Conservation (phyloP, 164 flowering plant species). For the Dillenia suffruticosa region DNA sequence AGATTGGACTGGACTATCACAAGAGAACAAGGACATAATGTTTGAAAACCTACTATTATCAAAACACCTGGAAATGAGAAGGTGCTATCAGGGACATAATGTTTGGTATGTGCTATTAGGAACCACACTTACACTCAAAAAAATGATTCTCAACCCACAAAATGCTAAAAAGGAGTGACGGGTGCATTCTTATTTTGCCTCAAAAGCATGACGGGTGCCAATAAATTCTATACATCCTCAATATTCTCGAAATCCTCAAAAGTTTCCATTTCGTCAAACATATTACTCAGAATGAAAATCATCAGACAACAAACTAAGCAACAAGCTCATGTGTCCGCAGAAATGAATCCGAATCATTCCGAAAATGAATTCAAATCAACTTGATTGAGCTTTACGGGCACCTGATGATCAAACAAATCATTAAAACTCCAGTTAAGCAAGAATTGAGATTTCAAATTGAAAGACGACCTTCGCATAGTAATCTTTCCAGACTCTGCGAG, state of each 20-base stretch:
- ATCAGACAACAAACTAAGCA: neutral
- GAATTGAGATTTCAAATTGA: conserved; percentile 13
- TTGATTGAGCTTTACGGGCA: neutral
- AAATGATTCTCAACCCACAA: too few species aligned
- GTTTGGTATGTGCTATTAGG: too few species aligned
- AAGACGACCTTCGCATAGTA: conserved; percentile 33
- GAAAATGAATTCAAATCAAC: neutral
- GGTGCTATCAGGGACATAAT: conserved; percentile 31
- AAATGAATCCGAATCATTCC: too few species aligned
- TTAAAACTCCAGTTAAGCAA: neutral
- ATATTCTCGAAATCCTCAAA: too few species aligned
- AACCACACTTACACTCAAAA: too few species aligned
- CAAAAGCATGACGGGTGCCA: too few species aligned
- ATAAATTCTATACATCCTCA: too few species aligned
- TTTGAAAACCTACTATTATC: conserved; percentile 24
- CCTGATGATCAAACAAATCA: neutral
- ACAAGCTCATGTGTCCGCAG: neutral
- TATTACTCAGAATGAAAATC: neutral
- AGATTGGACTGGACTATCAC: too few species aligned
- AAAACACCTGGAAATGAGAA: conserved; percentile 10
- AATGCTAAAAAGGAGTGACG: too few species aligned
- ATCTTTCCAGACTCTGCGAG: conserved; percentile 50
- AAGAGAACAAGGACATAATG: neutral
- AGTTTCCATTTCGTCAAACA: too few species aligned
- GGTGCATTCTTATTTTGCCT: too few species aligned